Evolutionary conservation across 139 green algal genomes (phyloP).

Genomic region (Coelastrella sp.): DNA sequence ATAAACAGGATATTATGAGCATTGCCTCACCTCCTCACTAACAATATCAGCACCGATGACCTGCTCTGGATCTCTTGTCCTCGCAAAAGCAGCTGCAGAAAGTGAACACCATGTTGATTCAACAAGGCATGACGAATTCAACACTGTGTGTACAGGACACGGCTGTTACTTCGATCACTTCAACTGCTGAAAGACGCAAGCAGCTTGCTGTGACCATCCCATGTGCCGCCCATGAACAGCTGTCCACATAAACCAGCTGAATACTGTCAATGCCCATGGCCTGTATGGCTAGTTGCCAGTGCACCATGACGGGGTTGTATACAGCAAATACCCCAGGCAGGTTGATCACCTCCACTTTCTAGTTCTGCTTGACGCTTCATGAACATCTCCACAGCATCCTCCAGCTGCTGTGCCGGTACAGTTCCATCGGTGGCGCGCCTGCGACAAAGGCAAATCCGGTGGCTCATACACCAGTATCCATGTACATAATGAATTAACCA

Average conservation of each 20-base stretch:
- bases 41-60: conserved; percentile 69
- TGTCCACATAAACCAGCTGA: neutral
- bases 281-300: neutral
- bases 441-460: neutral
- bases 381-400: conserved; percentile 84
- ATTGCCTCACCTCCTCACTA: conserved; percentile 57
- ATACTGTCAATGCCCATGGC: neutral
- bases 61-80: conserved; percentile 52
- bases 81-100: conserved; percentile 66
- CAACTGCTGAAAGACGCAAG: neutral
- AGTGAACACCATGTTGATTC: neutral
- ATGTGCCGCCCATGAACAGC: neutral
- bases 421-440: conserved; percentile 11
- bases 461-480: neutral
- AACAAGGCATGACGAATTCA: neutral
- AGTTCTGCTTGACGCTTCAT: conserved; percentile 87
- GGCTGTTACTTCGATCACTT: neutral
- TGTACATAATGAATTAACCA: too few relatives aligned
- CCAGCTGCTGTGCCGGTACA: conserved; percentile 52
- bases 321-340: neutral
- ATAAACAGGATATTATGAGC: neutral
- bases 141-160: neutral
- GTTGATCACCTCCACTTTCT: conserved; percentile 74
- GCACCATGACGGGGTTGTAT: neutral
- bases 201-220: neutral